phyloP scores from a whole-genome alignment of 257 asterid genomes.

The Nicotiana knightiana region DNA sequence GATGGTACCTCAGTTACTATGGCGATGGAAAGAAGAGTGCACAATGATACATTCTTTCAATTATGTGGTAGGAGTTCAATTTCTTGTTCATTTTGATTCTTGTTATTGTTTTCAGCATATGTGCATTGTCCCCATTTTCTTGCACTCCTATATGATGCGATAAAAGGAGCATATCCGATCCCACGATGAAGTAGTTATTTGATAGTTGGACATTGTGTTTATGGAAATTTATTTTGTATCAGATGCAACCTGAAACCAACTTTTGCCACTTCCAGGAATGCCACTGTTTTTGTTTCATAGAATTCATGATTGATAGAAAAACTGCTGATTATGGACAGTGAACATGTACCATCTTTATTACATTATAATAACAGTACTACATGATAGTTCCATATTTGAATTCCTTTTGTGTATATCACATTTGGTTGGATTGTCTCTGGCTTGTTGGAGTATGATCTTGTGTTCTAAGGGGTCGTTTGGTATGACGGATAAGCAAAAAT shows the following conservation, averaged over 20 bases:
- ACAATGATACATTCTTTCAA: conserved; percentile 16
- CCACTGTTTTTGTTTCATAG: conserved; percentile 37
- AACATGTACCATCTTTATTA: neutral
- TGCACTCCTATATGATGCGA: conserved; percentile 26
- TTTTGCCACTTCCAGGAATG: conserved; percentile 35
- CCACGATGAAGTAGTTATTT: conserved; percentile 28
- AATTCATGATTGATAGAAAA: conserved; percentile 1
- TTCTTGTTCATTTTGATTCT: conserved; percentile 30
- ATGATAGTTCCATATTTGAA: conserved; percentile 1
- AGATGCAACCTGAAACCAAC: conserved; percentile 22
- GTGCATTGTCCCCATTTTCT: conserved; percentile 8
- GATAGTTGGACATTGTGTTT: conserved; percentile 22
- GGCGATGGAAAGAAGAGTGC: conserved; percentile 44
- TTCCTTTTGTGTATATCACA: neutral
- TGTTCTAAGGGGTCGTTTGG: neutral
- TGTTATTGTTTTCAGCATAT: conserved; percentile 24
- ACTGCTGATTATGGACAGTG: neutral
- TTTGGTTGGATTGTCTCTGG: neutral
- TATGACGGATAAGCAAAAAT: too few species aligned
- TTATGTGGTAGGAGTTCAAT: conserved; percentile 25
- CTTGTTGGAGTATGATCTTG: neutral
- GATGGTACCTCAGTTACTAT: conserved; percentile 56
- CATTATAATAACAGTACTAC: neutral
- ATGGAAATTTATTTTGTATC: conserved; percentile 19
- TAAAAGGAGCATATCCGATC: conserved; percentile 17